Evolutionary conservation across 257 asterid genomes (phyloP), one percentile per base, ranked within the genome.

Genomic region (Datura wrightii): DNA sequence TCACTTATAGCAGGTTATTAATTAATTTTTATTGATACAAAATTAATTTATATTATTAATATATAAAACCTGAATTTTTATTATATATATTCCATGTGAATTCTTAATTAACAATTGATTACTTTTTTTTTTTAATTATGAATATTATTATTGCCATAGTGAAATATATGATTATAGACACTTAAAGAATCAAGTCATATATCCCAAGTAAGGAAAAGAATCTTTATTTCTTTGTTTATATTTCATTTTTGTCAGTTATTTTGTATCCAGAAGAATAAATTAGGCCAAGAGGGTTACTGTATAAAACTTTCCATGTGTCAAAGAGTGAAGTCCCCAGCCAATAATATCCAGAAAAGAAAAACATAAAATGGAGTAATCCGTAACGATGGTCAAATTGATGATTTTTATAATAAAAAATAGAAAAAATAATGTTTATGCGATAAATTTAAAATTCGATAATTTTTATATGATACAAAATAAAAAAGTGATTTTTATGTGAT

Each of bases 251-350:
- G 48, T 82, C 65, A 55, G n/a, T 74, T 72, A 42, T 63, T 37
- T 52, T 69, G 3, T 16, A 15, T 39, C n/a, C 3, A 85, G 52
- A 48, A 74, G 56, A 50, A 80, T 62, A 74, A 52, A 55, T 10
- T 52, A 72, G 3, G 59, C 2, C 52, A 14, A 83, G 54, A 62
- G 41, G 46, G 67, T 19, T 4, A 16, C 69, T 70, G 76, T 65
- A 39, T 4, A 9, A 37, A 84, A 72, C 82, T 48, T 52, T 84
- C 66, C 85, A 50, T n/a, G 83, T 83, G 80, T 84, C 80, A 5
- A 70, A 70, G 36, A 14, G 24, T 50, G 46, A 83, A 62, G 5
- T 24, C 0, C 6, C 1, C 41, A 0, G 4, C 8, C 13, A 62
- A 62, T 2, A 4, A 62, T 24, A 62, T 24, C 16, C 15, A 52